These are phyloP conservation scores for Plectosphaerella cucumerina DNA, from an alignment of 2,329 filamentous ascomycete species.

Conservation along the genomic window DNA sequence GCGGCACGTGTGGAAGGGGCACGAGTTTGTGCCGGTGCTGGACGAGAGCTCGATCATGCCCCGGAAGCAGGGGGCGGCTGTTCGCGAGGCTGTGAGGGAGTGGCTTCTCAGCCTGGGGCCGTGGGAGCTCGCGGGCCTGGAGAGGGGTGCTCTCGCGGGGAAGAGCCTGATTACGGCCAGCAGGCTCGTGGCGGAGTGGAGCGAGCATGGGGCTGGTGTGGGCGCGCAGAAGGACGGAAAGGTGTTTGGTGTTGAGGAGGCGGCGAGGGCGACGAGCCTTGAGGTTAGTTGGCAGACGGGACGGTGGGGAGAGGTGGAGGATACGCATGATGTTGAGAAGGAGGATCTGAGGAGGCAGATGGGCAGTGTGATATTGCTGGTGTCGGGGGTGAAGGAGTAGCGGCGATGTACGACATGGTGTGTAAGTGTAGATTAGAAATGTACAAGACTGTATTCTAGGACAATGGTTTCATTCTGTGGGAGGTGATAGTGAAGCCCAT, in stretches of 20 bases:
- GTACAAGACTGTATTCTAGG: neutral
- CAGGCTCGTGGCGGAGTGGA: slow-evolving; percentile 83
- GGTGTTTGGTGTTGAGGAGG: slow-evolving; percentile 76
- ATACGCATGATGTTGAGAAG: slow-evolving; percentile 94
- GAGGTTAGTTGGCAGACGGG: slow-evolving; percentile 89
- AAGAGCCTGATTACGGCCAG: slow-evolving; percentile 81
- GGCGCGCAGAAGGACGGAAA: slow-evolving; percentile 25
- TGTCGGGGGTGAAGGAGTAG: slow-evolving; percentile 47
- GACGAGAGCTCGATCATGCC: slow-evolving; percentile 74
- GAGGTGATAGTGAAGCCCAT: no score
- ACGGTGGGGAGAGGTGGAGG: slow-evolving; percentile 95
- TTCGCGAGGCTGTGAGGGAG: slow-evolving; percentile 69
- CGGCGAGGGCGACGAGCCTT: slow-evolving; percentile 69
- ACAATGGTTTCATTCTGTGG: no score
- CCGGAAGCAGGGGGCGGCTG: slow-evolving; percentile 65
- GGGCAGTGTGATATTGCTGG: slow-evolving; percentile 79
- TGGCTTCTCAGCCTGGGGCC: slow-evolving; percentile 71
- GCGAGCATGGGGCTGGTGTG: slow-evolving; percentile 59
- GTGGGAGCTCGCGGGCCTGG: slow-evolving; percentile 83
- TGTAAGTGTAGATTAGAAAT: neutral
- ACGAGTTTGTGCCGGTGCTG: slow-evolving; percentile 76
- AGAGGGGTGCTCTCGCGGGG: slow-evolving; percentile 76
- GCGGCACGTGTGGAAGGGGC: slow-evolving; percentile 75
- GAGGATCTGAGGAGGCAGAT: slow-evolving; percentile 86
- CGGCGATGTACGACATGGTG: neutral